A percentile compares a stretch with the other conserved stretches of the same genome.
Conservation (phyloP, 441 rosid species). For the Raphanus hybrid region DNA sequence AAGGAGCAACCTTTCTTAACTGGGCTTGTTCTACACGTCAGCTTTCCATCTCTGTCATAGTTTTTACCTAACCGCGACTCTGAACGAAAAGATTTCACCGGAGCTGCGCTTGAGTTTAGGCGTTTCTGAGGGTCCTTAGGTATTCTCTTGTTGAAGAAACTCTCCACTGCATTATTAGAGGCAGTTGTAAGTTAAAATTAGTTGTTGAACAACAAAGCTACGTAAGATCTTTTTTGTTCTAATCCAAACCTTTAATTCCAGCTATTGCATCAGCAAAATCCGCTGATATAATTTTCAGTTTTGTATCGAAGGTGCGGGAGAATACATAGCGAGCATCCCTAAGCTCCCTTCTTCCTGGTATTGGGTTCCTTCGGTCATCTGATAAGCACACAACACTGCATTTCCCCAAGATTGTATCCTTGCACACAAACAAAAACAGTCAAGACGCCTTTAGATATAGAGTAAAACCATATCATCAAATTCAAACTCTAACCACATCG, state of each 20-base stretch:
- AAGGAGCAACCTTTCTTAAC: slow-evolving; percentile 29
- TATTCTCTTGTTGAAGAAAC: slow-evolving; percentile 49
- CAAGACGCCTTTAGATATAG: neutral
- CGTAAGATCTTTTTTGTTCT: neutral
- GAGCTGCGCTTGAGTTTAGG: slow-evolving; percentile 24
- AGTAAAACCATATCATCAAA: slow-evolving; percentile 8
- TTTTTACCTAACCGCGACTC: neutral
- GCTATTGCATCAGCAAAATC: slow-evolving; percentile 50
- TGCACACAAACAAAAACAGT: slow-evolving; percentile 10
- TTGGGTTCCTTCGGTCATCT: slow-evolving; percentile 58
- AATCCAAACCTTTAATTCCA: slow-evolving; percentile 59
- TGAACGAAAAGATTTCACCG: slow-evolving; percentile 1
- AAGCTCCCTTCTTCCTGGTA: slow-evolving; percentile 44
- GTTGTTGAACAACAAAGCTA: slow-evolving; percentile 1
- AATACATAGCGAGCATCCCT: slow-evolving; percentile 53
- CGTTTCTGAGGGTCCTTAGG: slow-evolving; percentile 29
- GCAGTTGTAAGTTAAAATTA: slow-evolving; percentile 8
- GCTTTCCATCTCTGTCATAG: slow-evolving; percentile 30
- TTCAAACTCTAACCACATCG: slow-evolving; percentile 48
- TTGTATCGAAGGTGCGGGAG: slow-evolving; percentile 56
- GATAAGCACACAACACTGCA: slow-evolving; percentile 66
- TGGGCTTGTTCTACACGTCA: slow-evolving; percentile 3
- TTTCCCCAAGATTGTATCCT: slow-evolving; percentile 55
- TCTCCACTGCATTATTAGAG: slow-evolving; percentile 51
- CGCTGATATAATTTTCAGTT: slow-evolving; percentile 35